phyloP scores from a whole-genome alignment of 306 rosid genomes.

The Chamaecrista fasciculata region DNA sequence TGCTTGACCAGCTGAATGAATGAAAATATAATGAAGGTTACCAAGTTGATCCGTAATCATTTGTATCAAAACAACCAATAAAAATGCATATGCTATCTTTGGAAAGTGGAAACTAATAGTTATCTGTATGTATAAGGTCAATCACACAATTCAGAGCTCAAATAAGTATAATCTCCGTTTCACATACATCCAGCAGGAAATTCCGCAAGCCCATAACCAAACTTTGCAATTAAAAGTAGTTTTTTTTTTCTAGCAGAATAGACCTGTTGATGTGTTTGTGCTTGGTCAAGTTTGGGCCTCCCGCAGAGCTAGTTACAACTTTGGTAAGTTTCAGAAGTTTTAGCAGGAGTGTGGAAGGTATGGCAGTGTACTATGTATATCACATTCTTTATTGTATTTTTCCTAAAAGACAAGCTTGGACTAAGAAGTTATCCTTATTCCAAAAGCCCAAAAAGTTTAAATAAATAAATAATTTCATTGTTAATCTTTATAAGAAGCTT shows the following conservation, averaged over 20 bases:
- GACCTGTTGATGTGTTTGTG: neutral
- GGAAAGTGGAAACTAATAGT: neutral
- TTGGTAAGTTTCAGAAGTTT: neutral
- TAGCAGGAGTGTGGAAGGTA: neutral
- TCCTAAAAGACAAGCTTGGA: neutral
- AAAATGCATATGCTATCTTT: neutral
- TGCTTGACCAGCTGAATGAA: constrained; percentile 78
- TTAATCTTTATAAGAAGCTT: too few relatives aligned
- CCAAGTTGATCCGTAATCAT: constrained; percentile 20
- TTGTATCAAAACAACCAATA: neutral
- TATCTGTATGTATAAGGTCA: neutral
- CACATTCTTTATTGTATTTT: neutral
- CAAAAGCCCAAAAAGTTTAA: too few relatives aligned
- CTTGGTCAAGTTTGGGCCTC: neutral
- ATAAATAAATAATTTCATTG: too few relatives aligned
- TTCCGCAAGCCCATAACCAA: neutral
- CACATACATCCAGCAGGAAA: neutral
- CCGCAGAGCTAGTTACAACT: neutral
- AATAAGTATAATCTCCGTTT: neutral
- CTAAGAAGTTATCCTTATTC: neutral
- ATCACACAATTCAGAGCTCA: neutral
- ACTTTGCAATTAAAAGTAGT: neutral
- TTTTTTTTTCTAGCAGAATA: neutral
- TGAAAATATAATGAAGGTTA: constrained; percentile 21
- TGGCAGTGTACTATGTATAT: neutral